Evolutionary conservation across 768 basidiomycete species (phyloP).

Genomic region (Hericium erinaceus): DNA sequence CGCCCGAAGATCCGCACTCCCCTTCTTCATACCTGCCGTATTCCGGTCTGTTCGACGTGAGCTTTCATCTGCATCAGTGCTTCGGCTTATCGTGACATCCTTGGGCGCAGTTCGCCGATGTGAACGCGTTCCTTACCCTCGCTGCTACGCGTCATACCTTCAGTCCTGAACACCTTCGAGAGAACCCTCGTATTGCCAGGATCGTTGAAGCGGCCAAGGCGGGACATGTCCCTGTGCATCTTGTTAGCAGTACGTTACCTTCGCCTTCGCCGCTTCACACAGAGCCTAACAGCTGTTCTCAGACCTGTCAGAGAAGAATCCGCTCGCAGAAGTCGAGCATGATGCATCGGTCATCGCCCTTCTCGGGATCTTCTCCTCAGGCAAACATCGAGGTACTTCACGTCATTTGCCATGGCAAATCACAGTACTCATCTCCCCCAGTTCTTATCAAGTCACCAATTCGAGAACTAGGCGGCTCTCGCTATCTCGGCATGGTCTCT

Average conservation of each 20-base stretch:
- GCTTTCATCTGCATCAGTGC: conserved; percentile 14
- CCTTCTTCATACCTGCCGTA: conserved; percentile 18
- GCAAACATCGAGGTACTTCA: conserved; percentile 57
- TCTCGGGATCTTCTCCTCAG: conserved; percentile 57
- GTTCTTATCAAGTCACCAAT: conserved; percentile 46
- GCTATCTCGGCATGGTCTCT: conserved; percentile 65
- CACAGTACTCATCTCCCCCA: conserved; percentile 16
- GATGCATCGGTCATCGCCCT: conserved; percentile 57
- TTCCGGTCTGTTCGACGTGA: conserved; percentile 69
- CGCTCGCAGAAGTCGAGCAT: conserved; percentile 52
- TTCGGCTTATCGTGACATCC: not conserved
- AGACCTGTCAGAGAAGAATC: conserved; percentile 86
- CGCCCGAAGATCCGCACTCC: not conserved
- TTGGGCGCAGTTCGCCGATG: conserved; percentile 59
- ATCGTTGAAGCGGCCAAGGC: conserved; percentile 69
- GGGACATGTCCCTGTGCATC: conserved; percentile 62
- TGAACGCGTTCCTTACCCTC: conserved; percentile 80
- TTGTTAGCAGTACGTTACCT: conserved; percentile 62
- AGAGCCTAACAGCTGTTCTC: not conserved
- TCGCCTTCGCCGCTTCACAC: not conserved
- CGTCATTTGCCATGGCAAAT: not conserved
- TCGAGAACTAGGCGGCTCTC: conserved; percentile 24
- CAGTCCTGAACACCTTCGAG: conserved; percentile 47
- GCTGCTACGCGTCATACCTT: conserved; percentile 74
- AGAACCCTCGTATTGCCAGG: conserved; percentile 50